Conservation (phyloP, 169 alveolate genomes). For the Plasmodium malariae region DNA sequence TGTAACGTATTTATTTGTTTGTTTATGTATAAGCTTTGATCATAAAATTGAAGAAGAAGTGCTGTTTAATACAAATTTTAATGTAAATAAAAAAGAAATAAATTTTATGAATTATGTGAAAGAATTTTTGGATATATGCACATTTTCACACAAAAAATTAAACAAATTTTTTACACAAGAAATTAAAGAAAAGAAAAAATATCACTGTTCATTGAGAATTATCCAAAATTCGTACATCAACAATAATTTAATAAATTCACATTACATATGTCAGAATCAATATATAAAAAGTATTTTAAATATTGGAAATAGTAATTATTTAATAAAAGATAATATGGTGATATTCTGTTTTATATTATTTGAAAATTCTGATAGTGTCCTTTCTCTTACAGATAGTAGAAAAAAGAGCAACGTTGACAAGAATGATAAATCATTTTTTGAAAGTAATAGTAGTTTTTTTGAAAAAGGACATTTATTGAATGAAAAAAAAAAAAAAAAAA, state of each 20-base stretch:
- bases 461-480: background rate
- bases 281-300: conserved; percentile 59
- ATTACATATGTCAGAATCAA: conserved; percentile 50
- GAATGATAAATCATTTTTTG: background rate
- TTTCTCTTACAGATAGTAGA: conserved; percentile 5
- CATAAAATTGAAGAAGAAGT: conserved; percentile 43
- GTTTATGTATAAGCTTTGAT: conserved; percentile 63
- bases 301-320: conserved; percentile 64
- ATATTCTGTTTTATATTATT: conserved; percentile 48
- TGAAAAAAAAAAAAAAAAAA: background rate
- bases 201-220: conserved; percentile 26
- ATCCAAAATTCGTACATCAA: conserved; percentile 42
- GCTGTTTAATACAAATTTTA: conserved; percentile 36
- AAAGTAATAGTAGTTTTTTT: conserved; percentile 11
- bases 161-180: conserved; percentile 37
- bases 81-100: conserved; percentile 40
- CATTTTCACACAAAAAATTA: conserved; percentile 33
- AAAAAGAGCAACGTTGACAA: conserved; percentile 5
- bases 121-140: conserved; percentile 59
- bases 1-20: conserved; percentile 40
- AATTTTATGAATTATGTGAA: conserved; percentile 25
- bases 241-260: conserved; percentile 54
- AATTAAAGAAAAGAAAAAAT: conserved; percentile 36
- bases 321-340: conserved; percentile 63
- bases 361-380: conserved; percentile 22